Conservation (phyloP, 2,329 filamentous ascomycete genomes). For the Penicillium italicum region DNA sequence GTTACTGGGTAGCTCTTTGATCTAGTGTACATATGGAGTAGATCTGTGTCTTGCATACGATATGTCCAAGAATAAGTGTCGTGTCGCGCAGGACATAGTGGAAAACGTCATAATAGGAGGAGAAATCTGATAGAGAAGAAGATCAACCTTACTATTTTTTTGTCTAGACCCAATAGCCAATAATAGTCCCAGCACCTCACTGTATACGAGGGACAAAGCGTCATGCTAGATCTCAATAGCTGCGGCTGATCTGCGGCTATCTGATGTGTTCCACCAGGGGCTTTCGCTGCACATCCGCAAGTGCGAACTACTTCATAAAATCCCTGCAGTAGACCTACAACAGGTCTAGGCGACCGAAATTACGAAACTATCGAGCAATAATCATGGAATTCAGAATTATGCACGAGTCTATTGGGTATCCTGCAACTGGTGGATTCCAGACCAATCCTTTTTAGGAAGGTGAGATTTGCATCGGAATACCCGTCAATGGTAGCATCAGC, state of each 20-base stretch:
- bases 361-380: not conserved
- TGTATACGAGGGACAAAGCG: not conserved
- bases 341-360: no score
- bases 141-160: not conserved
- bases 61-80: not conserved
- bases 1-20: not conserved
- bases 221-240: not conserved
- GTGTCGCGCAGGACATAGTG: not conserved
- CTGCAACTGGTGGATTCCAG: not conserved
- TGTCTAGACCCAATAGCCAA: not conserved
- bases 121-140: not conserved
- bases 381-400: not conserved
- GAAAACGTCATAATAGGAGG: not conserved
- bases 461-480: not conserved
- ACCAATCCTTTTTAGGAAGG: conserved; percentile 2
- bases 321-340: not conserved
- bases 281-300: not conserved
- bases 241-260: not conserved
- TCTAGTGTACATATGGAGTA: not conserved
- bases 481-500: not conserved
- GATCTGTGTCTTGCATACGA: not conserved
- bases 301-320: not conserved
- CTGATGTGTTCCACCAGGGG: conserved; percentile 1
- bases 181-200: not conserved
- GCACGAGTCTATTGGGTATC: not conserved